phyloP scores from a whole-genome alignment of 768 basidiomycete genomes.

The Kwoniella dendrophila region DNA sequence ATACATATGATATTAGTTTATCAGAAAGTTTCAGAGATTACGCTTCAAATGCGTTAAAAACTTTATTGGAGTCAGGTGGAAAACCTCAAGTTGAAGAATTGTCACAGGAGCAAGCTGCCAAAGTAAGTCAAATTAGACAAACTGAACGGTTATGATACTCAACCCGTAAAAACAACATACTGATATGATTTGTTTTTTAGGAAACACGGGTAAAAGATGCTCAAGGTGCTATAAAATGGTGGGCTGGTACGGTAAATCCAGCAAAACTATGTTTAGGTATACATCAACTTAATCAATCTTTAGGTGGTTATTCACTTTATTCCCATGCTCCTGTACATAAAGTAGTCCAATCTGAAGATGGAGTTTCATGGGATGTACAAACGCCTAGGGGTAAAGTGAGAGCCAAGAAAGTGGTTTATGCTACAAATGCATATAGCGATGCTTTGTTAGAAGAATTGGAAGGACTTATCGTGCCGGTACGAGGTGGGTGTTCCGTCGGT shows the following conservation, averaged over 20 bases:
- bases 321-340: conserved; percentile 50
- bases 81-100: conserved; percentile 23
- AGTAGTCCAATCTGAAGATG: conserved; percentile 17
- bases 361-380: conserved; percentile 61
- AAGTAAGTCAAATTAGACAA: conserved; percentile 13
- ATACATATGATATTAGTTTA: conserved; percentile 44
- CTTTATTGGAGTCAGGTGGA: conserved; percentile 25
- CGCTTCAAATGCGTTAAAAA: conserved; percentile 30
- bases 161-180: no score
- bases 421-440: conserved; percentile 81
- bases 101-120: conserved; percentile 16
- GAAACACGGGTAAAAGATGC: conserved; percentile 20
- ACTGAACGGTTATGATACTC: background rate
- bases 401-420: conserved; percentile 73
- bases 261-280: conserved; percentile 36
- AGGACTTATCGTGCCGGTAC: conserved; percentile 39
- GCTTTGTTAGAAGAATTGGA: conserved; percentile 71
- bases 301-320: conserved; percentile 34
- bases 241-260: conserved; percentile 40
- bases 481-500: conserved; percentile 18
- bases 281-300: conserved; percentile 20
- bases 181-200: conserved; percentile 2
- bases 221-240: conserved; percentile 32
- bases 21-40: conserved; percentile 42
- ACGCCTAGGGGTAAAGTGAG: conserved; percentile 70